Conservation (phyloP, 1,284 basidiomycete genomes). For the Nidula niveotomentosa region DNA sequence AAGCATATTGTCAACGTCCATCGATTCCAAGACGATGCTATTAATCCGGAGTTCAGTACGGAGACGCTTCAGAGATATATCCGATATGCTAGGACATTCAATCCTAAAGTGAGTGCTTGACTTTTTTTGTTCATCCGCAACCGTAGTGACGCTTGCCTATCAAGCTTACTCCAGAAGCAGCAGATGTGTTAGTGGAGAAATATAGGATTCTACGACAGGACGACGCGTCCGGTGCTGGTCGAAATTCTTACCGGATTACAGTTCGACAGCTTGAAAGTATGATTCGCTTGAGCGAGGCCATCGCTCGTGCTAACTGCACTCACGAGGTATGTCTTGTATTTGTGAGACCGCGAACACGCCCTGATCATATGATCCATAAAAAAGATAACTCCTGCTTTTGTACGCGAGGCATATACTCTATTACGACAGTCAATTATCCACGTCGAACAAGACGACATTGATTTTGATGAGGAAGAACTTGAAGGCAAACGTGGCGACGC, state of each 20-base stretch:
- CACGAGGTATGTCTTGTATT: conserved; percentile 58
- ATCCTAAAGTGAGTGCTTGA: conserved; percentile 73
- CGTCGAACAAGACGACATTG: conserved; percentile 98
- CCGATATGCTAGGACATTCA: conserved; percentile 95
- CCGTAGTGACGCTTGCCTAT: conserved; percentile 5
- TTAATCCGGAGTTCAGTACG: conserved; percentile 96
- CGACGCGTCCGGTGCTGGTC: conserved; percentile 84
- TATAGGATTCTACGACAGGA: conserved; percentile 93
- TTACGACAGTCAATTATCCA: conserved; percentile 98
- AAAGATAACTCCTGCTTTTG: conserved; percentile 90
- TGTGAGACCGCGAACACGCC: no score
- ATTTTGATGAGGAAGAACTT: conserved; percentile 93
- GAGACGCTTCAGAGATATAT: conserved; percentile 97
- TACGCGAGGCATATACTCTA: conserved; percentile 93
- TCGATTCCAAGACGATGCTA: conserved; percentile 92
- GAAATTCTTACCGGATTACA: conserved; percentile 95
- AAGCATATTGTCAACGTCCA: conserved; percentile 98
- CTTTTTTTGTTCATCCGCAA: background rate
- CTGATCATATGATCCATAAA: no score
- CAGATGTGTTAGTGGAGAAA: conserved; percentile 94
- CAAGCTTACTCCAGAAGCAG: conserved; percentile 90
- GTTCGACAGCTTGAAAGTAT: conserved; percentile 97
- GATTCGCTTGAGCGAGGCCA: conserved; percentile 96
- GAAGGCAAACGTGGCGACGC: conserved; percentile 50
- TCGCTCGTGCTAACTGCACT: conserved; percentile 95